A percentile compares a stretch with the other conserved stretches of the same genome.
phyloP scores from a whole-genome alignment of 257 asterid genomes.

The Salvia splendens region DNA sequence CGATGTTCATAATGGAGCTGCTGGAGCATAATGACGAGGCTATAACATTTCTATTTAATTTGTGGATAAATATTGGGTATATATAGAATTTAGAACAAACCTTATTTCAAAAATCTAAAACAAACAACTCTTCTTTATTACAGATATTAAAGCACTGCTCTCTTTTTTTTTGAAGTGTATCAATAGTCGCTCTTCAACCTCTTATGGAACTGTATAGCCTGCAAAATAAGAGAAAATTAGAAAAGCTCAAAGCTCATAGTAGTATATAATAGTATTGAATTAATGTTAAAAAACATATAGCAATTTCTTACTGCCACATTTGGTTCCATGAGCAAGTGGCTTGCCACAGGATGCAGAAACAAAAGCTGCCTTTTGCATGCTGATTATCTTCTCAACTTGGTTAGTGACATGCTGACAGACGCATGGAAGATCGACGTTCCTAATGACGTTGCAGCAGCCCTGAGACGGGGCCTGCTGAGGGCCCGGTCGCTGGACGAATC shows the following conservation, averaged over 20 bases:
- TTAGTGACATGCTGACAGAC: constrained; percentile 46
- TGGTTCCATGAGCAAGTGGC: constrained; percentile 53
- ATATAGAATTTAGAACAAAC: not conserved
- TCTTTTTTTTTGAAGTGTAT: not conserved
- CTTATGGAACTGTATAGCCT: constrained; percentile 48
- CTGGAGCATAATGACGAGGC: too few species aligned
- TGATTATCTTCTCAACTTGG: constrained; percentile 49
- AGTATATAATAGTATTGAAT: not conserved
- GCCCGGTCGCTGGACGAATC: constrained; percentile 50
- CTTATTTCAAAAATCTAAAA: not conserved
- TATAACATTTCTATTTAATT: too few species aligned
- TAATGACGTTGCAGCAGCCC: constrained; percentile 51
- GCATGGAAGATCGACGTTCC: constrained; percentile 49
- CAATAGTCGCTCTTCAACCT: not conserved
- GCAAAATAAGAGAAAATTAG: constrained; percentile 26
- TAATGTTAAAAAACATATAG: not conserved
- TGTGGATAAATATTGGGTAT: not conserved
- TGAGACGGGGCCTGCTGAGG: constrained; percentile 47
- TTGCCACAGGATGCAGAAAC: constrained; percentile 55
- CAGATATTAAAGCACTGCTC: not conserved
- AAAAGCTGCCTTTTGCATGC: constrained; percentile 61
- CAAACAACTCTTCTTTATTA: constrained; percentile 2
- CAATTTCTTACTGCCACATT: constrained; percentile 56
- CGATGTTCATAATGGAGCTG: too few species aligned
- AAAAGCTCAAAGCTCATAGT: not conserved